Percentiles rank a stretch among this genome's conserved stretches.
Evolutionary conservation across 305 asterid genomes (phyloP).

Genomic region (Rubia occidens): DNA sequence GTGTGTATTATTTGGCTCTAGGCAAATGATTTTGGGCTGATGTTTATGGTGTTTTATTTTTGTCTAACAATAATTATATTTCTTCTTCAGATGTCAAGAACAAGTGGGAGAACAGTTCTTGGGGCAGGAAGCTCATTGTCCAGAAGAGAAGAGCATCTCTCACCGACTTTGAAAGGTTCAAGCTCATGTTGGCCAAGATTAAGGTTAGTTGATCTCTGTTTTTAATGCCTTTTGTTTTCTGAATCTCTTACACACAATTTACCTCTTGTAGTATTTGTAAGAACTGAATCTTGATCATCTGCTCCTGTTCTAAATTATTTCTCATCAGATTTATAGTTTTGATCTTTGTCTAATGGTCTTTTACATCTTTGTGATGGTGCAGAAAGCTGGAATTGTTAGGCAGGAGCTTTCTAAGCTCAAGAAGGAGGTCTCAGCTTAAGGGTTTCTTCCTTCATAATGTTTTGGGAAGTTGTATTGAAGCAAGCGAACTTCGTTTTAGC

Average conservation of each 20-base stretch:
- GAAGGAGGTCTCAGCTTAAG: slow-evolving; percentile 44
- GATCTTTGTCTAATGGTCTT: background rate
- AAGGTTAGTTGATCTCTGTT: slow-evolving; percentile 38
- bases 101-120: slow-evolving; percentile 84
- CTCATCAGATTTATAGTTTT: no score
- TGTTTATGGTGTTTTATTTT: background rate
- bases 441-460: slow-evolving; percentile 7
- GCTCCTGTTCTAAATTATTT: no score
- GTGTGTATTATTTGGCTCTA: slow-evolving; percentile 24
- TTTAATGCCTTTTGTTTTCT: background rate
- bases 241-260: no score
- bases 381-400: slow-evolving; percentile 72
- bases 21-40: background rate
- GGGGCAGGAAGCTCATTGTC: slow-evolving; percentile 91
- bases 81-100: slow-evolving; percentile 60
- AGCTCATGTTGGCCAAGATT: slow-evolving; percentile 83
- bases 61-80: background rate
- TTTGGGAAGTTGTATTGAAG: slow-evolving; percentile 23
- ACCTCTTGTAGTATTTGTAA: no score
- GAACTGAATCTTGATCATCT: no score
- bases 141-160: slow-evolving; percentile 81
- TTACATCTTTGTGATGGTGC: slow-evolving; percentile 22
- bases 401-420: slow-evolving; percentile 83
- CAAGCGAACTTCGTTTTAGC: background rate
- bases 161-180: slow-evolving; percentile 80